phyloP scores from a whole-genome alignment of 192 early-diverging fungal genomes.

The Geranomyces michiganensis region DNA sequence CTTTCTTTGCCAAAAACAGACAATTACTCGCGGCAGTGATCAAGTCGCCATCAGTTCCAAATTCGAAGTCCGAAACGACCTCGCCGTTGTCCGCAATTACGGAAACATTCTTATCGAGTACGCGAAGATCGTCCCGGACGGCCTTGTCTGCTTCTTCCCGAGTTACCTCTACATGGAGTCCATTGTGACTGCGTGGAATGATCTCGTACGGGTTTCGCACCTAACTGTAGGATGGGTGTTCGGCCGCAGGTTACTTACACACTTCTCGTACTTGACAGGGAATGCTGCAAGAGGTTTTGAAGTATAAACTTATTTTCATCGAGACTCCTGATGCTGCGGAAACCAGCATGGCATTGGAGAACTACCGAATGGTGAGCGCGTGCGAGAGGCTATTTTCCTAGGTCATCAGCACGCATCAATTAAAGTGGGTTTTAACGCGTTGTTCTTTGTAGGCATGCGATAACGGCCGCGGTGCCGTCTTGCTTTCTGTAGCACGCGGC shows the following conservation, averaged over 20 bases:
- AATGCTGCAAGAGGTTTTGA: conserved; percentile 91
- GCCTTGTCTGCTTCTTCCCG: conserved; percentile 98
- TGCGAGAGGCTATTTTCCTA: too few relatives aligned
- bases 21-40: conserved; percentile 95
- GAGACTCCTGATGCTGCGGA: conserved; percentile 99
- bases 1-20: too few relatives aligned
- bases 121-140: conserved; percentile 92
- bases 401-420: background rate
- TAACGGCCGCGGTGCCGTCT: conserved; percentile 96
- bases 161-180: conserved; percentile 99
- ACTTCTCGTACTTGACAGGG: conserved; percentile 71
- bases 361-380: conserved; percentile 90
- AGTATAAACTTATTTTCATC: conserved; percentile 98
- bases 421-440: background rate
- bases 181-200: conserved; percentile 98
- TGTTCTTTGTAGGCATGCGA: conserved; percentile 72
- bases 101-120: conserved; percentile 96
- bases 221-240: too few relatives aligned
- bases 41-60: conserved; percentile 97
- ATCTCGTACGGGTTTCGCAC: conserved; percentile 73
- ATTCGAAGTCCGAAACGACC: conserved; percentile 98
- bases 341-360: conserved; percentile 92
- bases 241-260: too few relatives aligned
- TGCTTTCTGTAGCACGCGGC: conserved; percentile 96
- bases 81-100: conserved; percentile 98